Evolutionary conservation across 805 yeast genomes (phyloP).

Genomic region (Myxozyma neglecta): DNA sequence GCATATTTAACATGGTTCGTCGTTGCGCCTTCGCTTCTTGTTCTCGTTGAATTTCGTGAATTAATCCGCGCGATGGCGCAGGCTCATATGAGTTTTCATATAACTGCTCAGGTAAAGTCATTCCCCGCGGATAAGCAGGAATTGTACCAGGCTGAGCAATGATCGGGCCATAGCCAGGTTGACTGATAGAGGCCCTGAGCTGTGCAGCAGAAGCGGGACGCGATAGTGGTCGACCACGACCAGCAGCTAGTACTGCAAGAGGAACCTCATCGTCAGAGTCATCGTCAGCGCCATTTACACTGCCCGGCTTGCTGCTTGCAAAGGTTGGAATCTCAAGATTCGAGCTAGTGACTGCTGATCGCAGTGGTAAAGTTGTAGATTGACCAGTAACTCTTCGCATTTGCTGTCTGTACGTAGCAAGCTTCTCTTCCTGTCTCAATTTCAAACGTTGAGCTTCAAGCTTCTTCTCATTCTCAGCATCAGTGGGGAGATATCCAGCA

Average conservation of each 20-base stretch:
- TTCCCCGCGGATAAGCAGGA: constrained; percentile 11
- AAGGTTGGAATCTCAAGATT: neutral
- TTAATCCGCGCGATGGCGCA: constrained; percentile 40
- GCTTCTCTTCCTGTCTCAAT: constrained; percentile 42
- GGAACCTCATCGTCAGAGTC: constrained; percentile 46
- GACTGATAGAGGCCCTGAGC: neutral
- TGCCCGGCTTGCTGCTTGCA: constrained; percentile 1
- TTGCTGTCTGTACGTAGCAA: constrained; percentile 45
- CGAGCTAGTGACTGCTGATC: neutral
- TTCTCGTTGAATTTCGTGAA: constrained; percentile 45
- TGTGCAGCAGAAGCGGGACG: constrained; percentile 2
- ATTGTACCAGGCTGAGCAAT: neutral
- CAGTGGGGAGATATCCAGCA: constrained; percentile 10
- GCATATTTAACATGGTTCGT: constrained; percentile 27
- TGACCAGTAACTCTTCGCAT: constrained; percentile 44
- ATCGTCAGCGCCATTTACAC: constrained; percentile 29
- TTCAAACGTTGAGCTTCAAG: constrained; percentile 20
- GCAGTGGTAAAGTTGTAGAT: constrained; percentile 11
- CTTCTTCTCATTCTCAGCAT: constrained; percentile 19
- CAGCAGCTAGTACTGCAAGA: constrained; percentile 42
- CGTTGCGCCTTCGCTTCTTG: constrained; percentile 42
- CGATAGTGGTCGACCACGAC: constrained; percentile 8
- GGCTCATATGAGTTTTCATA: neutral
- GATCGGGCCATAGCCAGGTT: neutral
- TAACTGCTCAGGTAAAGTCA: constrained; percentile 18